These are phyloP conservation scores for Striga hermonthica DNA, from an alignment of 305 asterid species.

Conservation along the genomic window DNA sequence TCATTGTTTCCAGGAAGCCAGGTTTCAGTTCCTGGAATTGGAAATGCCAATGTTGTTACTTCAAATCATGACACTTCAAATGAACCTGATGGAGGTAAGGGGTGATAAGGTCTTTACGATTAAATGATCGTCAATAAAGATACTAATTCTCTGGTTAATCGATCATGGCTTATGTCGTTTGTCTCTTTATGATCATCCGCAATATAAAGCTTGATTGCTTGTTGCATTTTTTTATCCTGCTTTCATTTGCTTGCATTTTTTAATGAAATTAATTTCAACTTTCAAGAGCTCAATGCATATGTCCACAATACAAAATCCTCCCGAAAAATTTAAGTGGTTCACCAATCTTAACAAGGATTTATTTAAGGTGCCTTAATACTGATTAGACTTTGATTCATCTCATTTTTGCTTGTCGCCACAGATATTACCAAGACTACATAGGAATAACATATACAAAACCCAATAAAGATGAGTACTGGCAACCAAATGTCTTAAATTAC, in stretches of 20 bases:
- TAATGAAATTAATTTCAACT: too few relatives aligned
- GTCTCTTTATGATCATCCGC: slow-evolving; percentile 18
- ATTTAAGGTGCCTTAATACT: too few relatives aligned
- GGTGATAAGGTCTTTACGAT: slow-evolving; percentile 24
- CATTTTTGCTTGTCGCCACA: too few relatives aligned
- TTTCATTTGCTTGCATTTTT: not conserved
- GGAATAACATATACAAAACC: too few relatives aligned
- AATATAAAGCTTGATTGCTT: not conserved
- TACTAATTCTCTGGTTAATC: not conserved
- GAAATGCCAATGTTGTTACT: slow-evolving; percentile 44
- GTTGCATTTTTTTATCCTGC: not conserved
- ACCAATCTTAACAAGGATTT: too few relatives aligned
- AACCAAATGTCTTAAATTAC: not conserved
- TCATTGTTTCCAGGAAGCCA: slow-evolving; percentile 52
- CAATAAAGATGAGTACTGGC: not conserved
- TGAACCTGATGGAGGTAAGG: slow-evolving; percentile 69
- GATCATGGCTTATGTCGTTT: not conserved
- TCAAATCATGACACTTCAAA: slow-evolving; percentile 43
- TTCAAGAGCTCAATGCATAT: too few relatives aligned
- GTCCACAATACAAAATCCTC: too few relatives aligned
- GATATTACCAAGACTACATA: too few relatives aligned
- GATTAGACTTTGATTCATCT: too few relatives aligned
- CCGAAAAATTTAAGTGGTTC: too few relatives aligned
- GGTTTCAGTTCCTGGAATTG: slow-evolving; percentile 49
- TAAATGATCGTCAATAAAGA: slow-evolving; percentile 11